phyloP scores from a whole-genome alignment of 1,284 basidiomycete genomes.

The Boletus albobrunnescens region DNA sequence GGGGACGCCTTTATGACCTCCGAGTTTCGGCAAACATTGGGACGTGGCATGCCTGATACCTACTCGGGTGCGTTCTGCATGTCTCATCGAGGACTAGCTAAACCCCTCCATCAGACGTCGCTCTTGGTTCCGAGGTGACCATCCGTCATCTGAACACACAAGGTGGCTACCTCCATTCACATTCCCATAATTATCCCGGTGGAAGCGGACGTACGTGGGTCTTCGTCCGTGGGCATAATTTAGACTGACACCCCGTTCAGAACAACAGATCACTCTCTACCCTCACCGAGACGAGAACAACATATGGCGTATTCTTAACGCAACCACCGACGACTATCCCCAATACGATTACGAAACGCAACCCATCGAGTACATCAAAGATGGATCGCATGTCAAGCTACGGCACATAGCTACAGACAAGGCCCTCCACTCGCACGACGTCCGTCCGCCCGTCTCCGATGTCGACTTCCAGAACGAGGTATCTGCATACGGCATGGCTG shows the following conservation, averaged over 20 bases:
- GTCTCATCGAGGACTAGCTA: too few species aligned
- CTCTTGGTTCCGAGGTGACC: constrained; percentile 78
- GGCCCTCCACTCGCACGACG: constrained; percentile 90
- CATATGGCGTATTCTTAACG: constrained; percentile 80
- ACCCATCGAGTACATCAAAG: constrained; percentile 62
- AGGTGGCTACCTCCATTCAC: constrained; percentile 97
- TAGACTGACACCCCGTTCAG: constrained; percentile 38
- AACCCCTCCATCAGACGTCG: too few species aligned
- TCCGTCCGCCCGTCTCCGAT: constrained; percentile 93
- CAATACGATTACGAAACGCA: constrained; percentile 54
- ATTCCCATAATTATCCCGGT: constrained; percentile 82
- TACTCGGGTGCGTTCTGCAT: constrained; percentile 72
- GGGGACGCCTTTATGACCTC: constrained; percentile 99
- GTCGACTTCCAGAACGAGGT: constrained; percentile 99
- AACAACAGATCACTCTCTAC: constrained; percentile 98
- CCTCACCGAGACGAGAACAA: constrained; percentile 95
- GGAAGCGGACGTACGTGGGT: constrained; percentile 73
- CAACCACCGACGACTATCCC: constrained; percentile 47
- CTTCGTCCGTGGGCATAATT: not conserved
- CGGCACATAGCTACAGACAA: constrained; percentile 81
- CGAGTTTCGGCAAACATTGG: constrained; percentile 94
- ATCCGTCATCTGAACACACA: constrained; percentile 94
- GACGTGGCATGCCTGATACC: constrained; percentile 90
- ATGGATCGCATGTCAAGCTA: constrained; percentile 77
- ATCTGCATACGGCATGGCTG: constrained; percentile 87